Percentiles rank a stretch among this genome's conserved stretches.
Evolutionary conservation across 2,329 filamentous ascomycete genomes (phyloP).

Genomic region (Penicillium sp.): DNA sequence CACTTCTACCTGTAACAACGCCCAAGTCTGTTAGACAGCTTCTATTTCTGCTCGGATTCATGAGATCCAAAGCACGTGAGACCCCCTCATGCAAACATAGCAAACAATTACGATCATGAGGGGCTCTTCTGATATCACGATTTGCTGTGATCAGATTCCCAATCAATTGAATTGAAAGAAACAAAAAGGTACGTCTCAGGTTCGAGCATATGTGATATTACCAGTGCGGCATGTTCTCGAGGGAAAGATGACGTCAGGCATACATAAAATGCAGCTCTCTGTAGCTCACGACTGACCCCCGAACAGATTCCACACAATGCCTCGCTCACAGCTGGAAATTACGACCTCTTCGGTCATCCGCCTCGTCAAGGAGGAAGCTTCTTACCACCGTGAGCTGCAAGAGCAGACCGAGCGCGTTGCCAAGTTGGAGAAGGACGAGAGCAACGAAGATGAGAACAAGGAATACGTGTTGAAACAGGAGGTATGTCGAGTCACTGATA

Average conservation of each 20-base stretch:
- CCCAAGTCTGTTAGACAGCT: not conserved
- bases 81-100: conserved; percentile 15
- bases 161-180: not conserved
- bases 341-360: conserved; percentile 76
- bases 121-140: conserved; percentile 9
- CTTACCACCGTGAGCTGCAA: conserved; percentile 81
- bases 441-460: conserved; percentile 74
- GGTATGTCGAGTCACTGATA: conserved; percentile 51
- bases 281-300: conserved; percentile 7
- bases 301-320: conserved; percentile 54
- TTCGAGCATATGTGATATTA: not conserved
- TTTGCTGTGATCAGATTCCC: not conserved
- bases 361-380: conserved; percentile 85
- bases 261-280: not conserved
- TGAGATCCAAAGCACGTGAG: conserved; percentile 8
- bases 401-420: conserved; percentile 70
- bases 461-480: conserved; percentile 82
- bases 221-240: not conserved
- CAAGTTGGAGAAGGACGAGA: conserved; percentile 63
- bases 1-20: not conserved
- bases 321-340: conserved; percentile 78
- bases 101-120: conserved; percentile 24
- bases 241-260: not conserved
- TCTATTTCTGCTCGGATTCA: not conserved
- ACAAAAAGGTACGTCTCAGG: not conserved